Base-by-base conservation (phyloP, 306 rosid species). In the Neltuma alba region DNA sequence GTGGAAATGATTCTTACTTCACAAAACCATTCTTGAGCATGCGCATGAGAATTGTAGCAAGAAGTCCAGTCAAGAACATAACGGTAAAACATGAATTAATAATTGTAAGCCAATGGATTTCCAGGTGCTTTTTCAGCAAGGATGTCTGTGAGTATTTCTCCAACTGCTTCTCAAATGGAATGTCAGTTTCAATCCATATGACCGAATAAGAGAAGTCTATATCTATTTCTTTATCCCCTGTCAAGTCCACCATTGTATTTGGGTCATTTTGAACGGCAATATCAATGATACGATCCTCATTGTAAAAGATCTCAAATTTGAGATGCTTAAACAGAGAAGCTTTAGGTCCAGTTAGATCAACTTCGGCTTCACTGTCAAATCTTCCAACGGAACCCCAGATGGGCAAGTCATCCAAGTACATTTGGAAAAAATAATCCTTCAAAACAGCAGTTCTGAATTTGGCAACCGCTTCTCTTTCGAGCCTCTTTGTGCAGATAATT, bases 361-460 rank as follows among this genome's bases (percentile, higher is more conserved):
- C 84, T 36, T 68, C 80, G n/a, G n/a, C n/a, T n/a, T n/a, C n/a
- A n/a, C n/a, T n/a, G n/a, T n/a, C n/a, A n/a, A n/a, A n/a, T n/a
- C n/a, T n/a, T n/a, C n/a, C n/a, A 63, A 87, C 79, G 80, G 85
- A 87, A 47, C 88, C 87, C 91, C 91, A 87, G 57, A 85, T 77
- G 23, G 91, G 87, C 61, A 87, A 85, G n/a, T 87, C 89, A 58
- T 87, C 91, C 78, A 83, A 85, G 83, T 80, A 85, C 87, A 87
- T 87, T 66, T 75, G 81, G 54, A 74, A 87, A 38, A 82, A 87
- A 30, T 87, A 87, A 86, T 87, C 89, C 82, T 85, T 87, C 45
- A 81, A 83, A 25, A 85, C 84, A 33, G 91, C 91, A 12, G 18
- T 45, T 75, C 85, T 68, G 54, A 87, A 83, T 72, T 63, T 83